Evolutionary conservation across 2,329 filamentous ascomycete species (phyloP).

Genomic region (Nemania serpens): DNA sequence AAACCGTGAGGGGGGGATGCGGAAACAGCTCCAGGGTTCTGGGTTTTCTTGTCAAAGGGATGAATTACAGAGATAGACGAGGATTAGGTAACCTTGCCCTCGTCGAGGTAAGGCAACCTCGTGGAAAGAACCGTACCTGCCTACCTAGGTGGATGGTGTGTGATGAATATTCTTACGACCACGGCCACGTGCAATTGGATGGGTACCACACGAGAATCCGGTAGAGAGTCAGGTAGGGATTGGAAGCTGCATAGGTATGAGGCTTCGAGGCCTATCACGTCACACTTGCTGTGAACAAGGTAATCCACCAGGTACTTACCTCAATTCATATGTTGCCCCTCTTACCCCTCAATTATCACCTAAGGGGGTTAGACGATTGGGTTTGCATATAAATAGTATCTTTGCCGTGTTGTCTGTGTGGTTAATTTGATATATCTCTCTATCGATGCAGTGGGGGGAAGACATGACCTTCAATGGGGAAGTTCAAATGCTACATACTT

Average conservation of each 20-base stretch:
- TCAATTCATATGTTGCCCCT: background rate
- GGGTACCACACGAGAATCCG: background rate
- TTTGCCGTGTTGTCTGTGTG: background rate
- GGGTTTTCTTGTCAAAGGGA: no score
- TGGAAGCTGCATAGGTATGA: background rate
- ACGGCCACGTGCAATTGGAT: slow-evolving; percentile 10
- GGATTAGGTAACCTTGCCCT: slow-evolving; percentile 12
- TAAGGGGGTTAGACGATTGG: background rate
- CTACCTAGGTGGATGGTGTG: background rate
- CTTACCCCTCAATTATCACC: background rate
- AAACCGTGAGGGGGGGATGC: background rate
- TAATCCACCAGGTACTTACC: slow-evolving; percentile 7
- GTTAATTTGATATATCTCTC: background rate
- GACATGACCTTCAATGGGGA: no score
- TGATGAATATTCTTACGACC: slow-evolving; percentile 4
- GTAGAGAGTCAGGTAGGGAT: background rate
- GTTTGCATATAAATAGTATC: background rate
- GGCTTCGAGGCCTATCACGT: slow-evolving; percentile 24
- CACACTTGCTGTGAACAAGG: slow-evolving; percentile 16
- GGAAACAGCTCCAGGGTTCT: background rate
- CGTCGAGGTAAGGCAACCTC: slow-evolving; percentile 5
- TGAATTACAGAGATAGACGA: background rate
- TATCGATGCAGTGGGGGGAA: background rate
- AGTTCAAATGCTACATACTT: no score
- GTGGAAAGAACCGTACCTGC: slow-evolving; percentile 5